A percentile compares a stretch with the other conserved stretches of the same genome.
Conservation (phyloP, 106 monocot species). For the Iris macrosiphon region DNA sequence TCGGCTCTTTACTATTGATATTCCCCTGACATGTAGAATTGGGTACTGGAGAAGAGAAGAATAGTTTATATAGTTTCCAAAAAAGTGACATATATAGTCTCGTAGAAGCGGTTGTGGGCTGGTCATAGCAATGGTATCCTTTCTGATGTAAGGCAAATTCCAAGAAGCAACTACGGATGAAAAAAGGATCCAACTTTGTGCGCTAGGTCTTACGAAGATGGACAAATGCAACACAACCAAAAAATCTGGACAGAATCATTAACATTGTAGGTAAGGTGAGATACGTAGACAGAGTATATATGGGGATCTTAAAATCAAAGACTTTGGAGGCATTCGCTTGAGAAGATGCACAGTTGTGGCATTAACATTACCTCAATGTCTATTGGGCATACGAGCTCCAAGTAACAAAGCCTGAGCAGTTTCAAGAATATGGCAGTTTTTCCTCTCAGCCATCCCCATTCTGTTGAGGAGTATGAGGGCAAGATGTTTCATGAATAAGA, state of each 20-base stretch:
- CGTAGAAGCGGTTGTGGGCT: neutral
- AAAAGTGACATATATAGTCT: conserved; percentile 18
- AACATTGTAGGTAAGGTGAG: neutral
- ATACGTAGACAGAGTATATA: neutral
- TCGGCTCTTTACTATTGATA: neutral
- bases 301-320: neutral
- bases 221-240: conserved; percentile 21
- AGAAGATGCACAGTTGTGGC: neutral
- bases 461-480: conserved; percentile 8
- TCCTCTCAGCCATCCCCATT: conserved; percentile 20
- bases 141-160: conserved; percentile 9
- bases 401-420: neutral
- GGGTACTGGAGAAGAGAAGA: neutral
- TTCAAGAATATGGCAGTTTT: conserved; percentile 15
- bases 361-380: conserved; percentile 5
- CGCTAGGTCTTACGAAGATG: neutral
- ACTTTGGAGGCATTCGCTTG: conserved; percentile 13
- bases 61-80: neutral
- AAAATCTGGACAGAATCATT: neutral
- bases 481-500: conserved; percentile 14
- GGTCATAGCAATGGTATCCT: conserved; percentile 7
- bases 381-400: neutral
- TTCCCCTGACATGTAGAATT: neutral
- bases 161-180: conserved; percentile 12
- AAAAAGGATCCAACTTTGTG: conserved; percentile 4